Evolutionary conservation across 768 basidiomycete genomes (phyloP).

Genomic region (Cyclocybe cylindracea): DNA sequence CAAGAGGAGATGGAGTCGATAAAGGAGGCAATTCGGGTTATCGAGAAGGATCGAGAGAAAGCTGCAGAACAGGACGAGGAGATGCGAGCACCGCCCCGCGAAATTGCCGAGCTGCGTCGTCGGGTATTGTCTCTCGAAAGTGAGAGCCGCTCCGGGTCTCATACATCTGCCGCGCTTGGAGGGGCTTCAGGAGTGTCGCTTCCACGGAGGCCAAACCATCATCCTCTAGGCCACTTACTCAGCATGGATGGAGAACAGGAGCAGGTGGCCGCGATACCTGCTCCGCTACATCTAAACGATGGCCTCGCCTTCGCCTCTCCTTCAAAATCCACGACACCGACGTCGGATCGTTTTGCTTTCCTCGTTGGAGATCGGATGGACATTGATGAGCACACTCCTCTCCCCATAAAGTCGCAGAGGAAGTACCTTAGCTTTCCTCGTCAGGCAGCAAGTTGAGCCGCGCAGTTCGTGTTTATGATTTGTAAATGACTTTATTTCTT

Average conservation of each 20-base stretch:
- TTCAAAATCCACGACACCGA: conserved; percentile 13
- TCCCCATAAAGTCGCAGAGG: conserved; percentile 22
- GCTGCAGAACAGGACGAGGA: conserved; percentile 2
- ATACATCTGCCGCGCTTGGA: conserved; percentile 2
- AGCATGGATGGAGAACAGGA: conserved; percentile 9
- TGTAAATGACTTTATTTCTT: too few species aligned
- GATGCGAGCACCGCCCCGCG: not conserved
- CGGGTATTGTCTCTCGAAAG: conserved; percentile 13
- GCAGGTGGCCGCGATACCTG: not conserved
- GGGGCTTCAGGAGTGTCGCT: not conserved
- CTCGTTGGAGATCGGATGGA: conserved; percentile 9
- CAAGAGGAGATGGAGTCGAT: conserved; percentile 10
- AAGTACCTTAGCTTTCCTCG: conserved; percentile 17
- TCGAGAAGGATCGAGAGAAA: conserved; percentile 8
- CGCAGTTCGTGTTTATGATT: too few species aligned
- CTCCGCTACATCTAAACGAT: too few species aligned
- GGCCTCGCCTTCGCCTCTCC: too few species aligned
- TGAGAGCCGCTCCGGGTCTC: not conserved
- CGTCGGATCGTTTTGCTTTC: conserved; percentile 7
- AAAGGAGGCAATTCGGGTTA: conserved; percentile 1
- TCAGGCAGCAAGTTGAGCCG: not conserved
- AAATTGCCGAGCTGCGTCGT: conserved; percentile 15
- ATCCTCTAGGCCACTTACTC: conserved; percentile 13
- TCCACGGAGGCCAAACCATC: conserved; percentile 1
- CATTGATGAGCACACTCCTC: conserved; percentile 14